Conservation (phyloP, 139 green algal species). For the Edaphochlamys debaryana region DNA sequence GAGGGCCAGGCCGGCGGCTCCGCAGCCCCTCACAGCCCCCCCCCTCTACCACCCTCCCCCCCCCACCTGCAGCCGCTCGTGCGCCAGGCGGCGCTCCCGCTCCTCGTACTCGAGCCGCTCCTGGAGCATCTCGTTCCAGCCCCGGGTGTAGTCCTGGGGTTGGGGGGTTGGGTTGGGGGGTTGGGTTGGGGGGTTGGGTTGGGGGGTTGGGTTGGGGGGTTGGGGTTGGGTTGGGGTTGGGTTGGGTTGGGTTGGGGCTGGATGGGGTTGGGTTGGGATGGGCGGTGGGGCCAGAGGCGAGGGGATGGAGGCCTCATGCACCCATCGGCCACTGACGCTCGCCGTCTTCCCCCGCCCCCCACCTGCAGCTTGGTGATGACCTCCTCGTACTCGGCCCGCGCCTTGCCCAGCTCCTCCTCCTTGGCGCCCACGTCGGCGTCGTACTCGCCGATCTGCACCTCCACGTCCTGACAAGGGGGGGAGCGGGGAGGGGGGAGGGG, state of each 20-base stretch:
- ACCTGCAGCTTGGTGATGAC: slow-evolving; percentile 28
- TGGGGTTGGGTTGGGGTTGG: too few relatives aligned
- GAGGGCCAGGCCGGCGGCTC: too few relatives aligned
- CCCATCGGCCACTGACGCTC: too few relatives aligned
- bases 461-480: slow-evolving; percentile 45
- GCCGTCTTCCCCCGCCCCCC: not conserved
- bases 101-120: slow-evolving; percentile 56
- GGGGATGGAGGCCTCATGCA: too few relatives aligned
- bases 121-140: slow-evolving; percentile 48
- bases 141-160: slow-evolving; percentile 12
- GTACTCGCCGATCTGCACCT: slow-evolving; percentile 58
- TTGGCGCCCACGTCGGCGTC: slow-evolving; percentile 53
- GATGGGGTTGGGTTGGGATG: too few relatives aligned
- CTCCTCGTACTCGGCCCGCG: slow-evolving; percentile 41
- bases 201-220: too few relatives aligned
- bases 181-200: not conserved
- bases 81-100: slow-evolving; percentile 25
- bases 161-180: too few relatives aligned
- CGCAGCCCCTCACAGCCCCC: too few relatives aligned
- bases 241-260: too few relatives aligned
- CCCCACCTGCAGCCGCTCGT: slow-evolving; percentile 41
- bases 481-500: not conserved
- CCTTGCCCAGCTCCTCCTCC: slow-evolving; percentile 43
- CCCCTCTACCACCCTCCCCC: not conserved
- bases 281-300: too few relatives aligned